Conservation (phyloP, 176 grass and related monocot genomes). For the Triticum urartu region DNA sequence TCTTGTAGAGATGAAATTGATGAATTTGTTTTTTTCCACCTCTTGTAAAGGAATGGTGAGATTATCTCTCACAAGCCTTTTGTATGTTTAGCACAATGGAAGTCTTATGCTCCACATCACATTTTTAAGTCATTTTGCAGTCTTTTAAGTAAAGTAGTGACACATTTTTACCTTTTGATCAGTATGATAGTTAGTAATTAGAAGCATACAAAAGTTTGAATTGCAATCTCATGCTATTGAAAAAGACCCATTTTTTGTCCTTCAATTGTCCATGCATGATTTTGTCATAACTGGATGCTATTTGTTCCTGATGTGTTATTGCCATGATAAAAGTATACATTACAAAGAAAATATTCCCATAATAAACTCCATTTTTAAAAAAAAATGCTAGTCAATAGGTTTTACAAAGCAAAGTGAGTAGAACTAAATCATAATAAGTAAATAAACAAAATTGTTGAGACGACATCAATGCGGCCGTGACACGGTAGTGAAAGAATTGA, state of each 20-base stretch:
- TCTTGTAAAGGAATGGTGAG: no score
- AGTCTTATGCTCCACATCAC: no score
- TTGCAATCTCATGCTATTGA: no score
- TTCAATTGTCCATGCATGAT: not conserved
- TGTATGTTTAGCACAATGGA: no score
- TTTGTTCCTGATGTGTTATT: not conserved
- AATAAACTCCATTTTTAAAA: not conserved
- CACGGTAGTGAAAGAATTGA: not conserved
- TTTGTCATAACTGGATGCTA: not conserved
- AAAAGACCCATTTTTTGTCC: not conserved
- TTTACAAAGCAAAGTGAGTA: not conserved
- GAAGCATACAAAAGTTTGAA: no score
- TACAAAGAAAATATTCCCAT: not conserved
- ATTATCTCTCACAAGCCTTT: no score
- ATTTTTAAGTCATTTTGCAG: no score
- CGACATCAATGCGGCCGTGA: not conserved
- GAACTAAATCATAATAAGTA: not conserved
- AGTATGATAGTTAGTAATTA: no score
- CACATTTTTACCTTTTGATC: no score
- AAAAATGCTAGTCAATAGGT: not conserved
- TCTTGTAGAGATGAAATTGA: no score
- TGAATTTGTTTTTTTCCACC: no score
- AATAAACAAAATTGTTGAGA: not conserved
- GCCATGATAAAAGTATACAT: not conserved
- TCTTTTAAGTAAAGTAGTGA: no score